Percentiles rank a stretch among this genome's conserved stretches.
These are phyloP conservation scores for Arabis alpina DNA, from an alignment of 345 rosid species.

Conservation along the genomic window DNA sequence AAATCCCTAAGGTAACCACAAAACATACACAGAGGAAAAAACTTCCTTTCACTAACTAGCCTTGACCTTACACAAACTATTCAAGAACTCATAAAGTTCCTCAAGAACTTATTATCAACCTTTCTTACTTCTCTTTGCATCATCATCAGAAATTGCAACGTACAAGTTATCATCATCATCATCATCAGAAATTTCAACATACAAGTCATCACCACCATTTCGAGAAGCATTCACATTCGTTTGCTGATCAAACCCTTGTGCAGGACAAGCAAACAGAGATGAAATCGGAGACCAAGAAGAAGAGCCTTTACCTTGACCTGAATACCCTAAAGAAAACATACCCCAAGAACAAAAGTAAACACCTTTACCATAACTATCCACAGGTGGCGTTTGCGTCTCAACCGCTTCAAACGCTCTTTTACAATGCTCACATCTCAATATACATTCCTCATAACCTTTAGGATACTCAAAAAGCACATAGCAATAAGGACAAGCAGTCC, in stretches of 20 bases:
- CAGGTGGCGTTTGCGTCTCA: slow-evolving; percentile 62
- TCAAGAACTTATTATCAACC: slow-evolving; percentile 71
- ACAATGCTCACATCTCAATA: slow-evolving; percentile 72
- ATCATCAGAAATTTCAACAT: slow-evolving; percentile 48
- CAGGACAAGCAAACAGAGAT: slow-evolving; percentile 52
- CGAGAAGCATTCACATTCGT: slow-evolving; percentile 18
- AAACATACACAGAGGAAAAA: slow-evolving; percentile 16
- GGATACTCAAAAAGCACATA: slow-evolving; percentile 70
- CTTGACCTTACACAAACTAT: slow-evolving; percentile 74
- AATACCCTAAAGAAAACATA: slow-evolving; percentile 60
- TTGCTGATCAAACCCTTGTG: slow-evolving; percentile 17
- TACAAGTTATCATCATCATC: slow-evolving; percentile 32
- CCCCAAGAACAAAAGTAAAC: slow-evolving; percentile 70
- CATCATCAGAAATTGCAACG: slow-evolving; percentile 34
- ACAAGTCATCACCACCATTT: slow-evolving; percentile 47
- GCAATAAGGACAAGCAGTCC: slow-evolving; percentile 92
- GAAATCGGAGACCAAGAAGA: slow-evolving; percentile 71
- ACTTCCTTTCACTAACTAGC: slow-evolving; percentile 54
- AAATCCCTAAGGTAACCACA: slow-evolving; percentile 31
- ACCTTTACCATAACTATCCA: slow-evolving; percentile 49
- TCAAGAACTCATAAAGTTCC: slow-evolving; percentile 86
- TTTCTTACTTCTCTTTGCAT: slow-evolving; percentile 44
- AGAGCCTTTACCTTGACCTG: slow-evolving; percentile 41
- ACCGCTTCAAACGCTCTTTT: slow-evolving; percentile 75
- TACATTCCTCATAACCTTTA: slow-evolving; percentile 68